Base-by-base conservation (phyloP, 352 stramenopile species). In the Phytophthora meadii region DNA sequence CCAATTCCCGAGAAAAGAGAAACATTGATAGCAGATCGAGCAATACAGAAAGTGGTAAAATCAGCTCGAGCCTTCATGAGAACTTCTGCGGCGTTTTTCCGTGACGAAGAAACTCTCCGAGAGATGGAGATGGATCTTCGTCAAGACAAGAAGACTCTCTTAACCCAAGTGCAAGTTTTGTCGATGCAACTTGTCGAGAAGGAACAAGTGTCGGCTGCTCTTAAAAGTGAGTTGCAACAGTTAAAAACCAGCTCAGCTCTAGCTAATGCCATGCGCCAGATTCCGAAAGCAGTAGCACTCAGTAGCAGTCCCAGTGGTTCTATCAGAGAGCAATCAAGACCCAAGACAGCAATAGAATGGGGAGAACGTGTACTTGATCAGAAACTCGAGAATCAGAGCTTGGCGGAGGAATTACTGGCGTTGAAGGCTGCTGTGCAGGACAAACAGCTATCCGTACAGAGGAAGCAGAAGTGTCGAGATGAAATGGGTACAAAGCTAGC, bases 201-300 rank as follows among this genome's bases (percentile, higher is more conserved):
- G 39, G 72, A 90, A 40, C 54, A 72, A 17, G 52, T 73, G 5
- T 77, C 76, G 0, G 17, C 51, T 0, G 32, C 50, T 1, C 53
- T 89, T 10, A 87, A 82, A 59, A 72, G 64, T 11, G 77, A 92
- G 14, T 61, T 92, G 4, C 53, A 77, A 17, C 72, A 78, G 1
- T 60, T 92, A 32, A 90, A 92, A 54, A 76, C 79, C 1, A 70
- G 74, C 24, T 62, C 87, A n/a, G 79, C 75, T n/a, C 61, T 92
- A 25, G 62, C 67, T 11, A 69, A 60, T 25, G 61, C 70, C 27
- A 71, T 76, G 27, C 45, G 61, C 45, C 51, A 68, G 32, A 25
- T 64, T 9, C 50, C 67, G 7, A 55, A 46, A 34, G 54, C 55
- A 14, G 12, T 15, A 7, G 27, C 25, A 15, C 44, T 56, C 17